Evolutionary conservation across 2,329 filamentous ascomycete species (phyloP).

Genomic region (Alternaria burnsii): DNA sequence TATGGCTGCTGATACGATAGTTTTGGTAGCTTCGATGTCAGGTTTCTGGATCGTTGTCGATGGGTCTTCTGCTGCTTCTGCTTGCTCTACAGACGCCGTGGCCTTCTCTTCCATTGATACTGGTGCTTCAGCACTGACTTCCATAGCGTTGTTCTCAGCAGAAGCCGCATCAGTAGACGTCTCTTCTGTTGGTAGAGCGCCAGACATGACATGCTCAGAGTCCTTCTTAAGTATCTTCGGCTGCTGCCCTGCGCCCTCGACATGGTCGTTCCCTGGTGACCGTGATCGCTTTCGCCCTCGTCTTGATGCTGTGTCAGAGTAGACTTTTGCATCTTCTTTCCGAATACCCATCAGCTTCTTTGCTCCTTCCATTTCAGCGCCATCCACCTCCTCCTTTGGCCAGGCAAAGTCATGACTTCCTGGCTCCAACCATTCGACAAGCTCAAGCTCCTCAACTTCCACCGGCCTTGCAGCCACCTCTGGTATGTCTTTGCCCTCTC

Average conservation of each 20-base stretch:
- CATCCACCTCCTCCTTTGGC: constrained; percentile 80
- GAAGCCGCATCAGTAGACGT: background rate
- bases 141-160: background rate
- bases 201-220: constrained; percentile 45
- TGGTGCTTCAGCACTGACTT: background rate
- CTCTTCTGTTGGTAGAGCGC: constrained; percentile 36
- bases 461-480: constrained; percentile 85
- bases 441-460: constrained; percentile 77
- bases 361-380: constrained; percentile 77
- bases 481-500: constrained; percentile 86
- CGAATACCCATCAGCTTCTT: constrained; percentile 67
- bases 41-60: background rate
- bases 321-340: constrained; percentile 36
- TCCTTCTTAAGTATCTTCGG: constrained; percentile 39
- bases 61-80: background rate
- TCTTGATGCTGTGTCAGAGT: constrained; percentile 34
- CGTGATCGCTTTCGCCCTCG: constrained; percentile 36
- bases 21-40: background rate
- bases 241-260: constrained; percentile 27
- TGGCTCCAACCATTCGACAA: constrained; percentile 84
- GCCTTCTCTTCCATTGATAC: constrained; percentile 5
- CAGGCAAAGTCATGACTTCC: constrained; percentile 81
- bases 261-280: constrained; percentile 21
- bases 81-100: background rate
- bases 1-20: background rate